Evolutionary conservation across 2,329 filamentous ascomycete species (phyloP).

Genomic region (Aaosphaeria pasadenensis): DNA sequence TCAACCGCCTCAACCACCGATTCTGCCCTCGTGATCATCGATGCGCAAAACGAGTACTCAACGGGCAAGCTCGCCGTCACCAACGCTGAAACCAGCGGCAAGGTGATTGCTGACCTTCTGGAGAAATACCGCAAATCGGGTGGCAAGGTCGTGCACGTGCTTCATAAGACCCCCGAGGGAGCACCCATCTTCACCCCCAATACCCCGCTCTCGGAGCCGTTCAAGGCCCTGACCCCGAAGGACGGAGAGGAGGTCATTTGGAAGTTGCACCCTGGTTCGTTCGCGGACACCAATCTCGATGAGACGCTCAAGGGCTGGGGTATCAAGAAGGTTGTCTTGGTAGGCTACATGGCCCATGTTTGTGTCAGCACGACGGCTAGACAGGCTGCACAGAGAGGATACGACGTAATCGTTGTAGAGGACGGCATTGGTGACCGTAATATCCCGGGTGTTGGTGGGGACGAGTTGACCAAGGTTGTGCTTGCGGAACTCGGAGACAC

Average conservation of each 20-base stretch:
- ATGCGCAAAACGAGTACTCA: constrained; percentile 69
- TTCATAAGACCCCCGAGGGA: constrained; percentile 58
- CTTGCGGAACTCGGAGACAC: constrained; percentile 61
- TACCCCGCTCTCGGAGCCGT: constrained; percentile 59
- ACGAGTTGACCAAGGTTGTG: constrained; percentile 48
- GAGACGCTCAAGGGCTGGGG: constrained; percentile 51
- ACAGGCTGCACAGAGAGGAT: constrained; percentile 59
- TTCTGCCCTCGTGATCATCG: constrained; percentile 64
- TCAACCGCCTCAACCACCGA: constrained; percentile 57
- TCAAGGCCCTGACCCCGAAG: constrained; percentile 56
- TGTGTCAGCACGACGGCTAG: constrained; percentile 63
- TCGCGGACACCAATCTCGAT: constrained; percentile 59
- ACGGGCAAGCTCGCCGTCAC: constrained; percentile 56
- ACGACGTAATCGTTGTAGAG: constrained; percentile 60
- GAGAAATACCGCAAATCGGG: constrained; percentile 57
- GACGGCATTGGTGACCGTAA: constrained; percentile 66
- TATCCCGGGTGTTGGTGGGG: constrained; percentile 60
- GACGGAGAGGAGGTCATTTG: constrained; percentile 53
- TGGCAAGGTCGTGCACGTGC: constrained; percentile 59
- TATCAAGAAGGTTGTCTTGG: constrained; percentile 60
- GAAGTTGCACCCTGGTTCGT: constrained; percentile 59
- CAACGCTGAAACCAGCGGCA: constrained; percentile 53
- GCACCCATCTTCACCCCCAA: constrained; percentile 65
- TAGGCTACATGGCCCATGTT: constrained; percentile 65
- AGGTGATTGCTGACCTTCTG: constrained; percentile 56